These are phyloP conservation scores for Multifurca ochricompacta DNA, from an alignment of 768 basidiomycete genomes.

Conservation along the genomic window DNA sequence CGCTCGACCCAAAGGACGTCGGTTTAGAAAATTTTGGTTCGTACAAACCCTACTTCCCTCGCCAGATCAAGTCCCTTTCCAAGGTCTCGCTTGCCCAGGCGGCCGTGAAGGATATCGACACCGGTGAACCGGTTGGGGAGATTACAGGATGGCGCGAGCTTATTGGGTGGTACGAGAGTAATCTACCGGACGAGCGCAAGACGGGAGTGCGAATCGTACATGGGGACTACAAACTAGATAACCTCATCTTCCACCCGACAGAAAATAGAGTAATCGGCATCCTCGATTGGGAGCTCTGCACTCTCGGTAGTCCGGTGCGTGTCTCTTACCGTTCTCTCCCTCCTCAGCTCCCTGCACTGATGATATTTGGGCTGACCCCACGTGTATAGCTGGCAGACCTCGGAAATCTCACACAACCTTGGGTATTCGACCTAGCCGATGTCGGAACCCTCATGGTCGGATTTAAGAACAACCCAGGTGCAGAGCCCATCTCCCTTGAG, in stretches of 20 bases:
- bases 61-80: constrained; percentile 86
- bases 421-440: constrained; percentile 47
- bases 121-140: constrained; percentile 47
- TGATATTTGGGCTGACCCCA: neutral
- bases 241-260: constrained; percentile 88
- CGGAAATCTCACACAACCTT: constrained; percentile 83
- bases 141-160: constrained; percentile 73
- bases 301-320: constrained; percentile 82
- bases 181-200: constrained; percentile 71
- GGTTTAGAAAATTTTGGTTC: constrained; percentile 70
- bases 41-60: constrained; percentile 76
- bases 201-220: constrained; percentile 84
- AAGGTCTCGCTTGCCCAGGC: constrained; percentile 79
- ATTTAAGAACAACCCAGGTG: constrained; percentile 52
- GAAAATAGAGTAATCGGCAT: constrained; percentile 92
- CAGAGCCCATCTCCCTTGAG: constrained; percentile 57
- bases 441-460: constrained; percentile 27
- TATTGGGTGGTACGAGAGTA: constrained; percentile 63
- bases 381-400: constrained; percentile 70
- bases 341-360: neutral
- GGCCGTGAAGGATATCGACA: constrained; percentile 55
- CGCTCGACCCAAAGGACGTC: constrained; percentile 53
- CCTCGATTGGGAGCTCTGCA: constrained; percentile 96
- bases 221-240: constrained; percentile 98
- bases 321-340: neutral